Percentiles rank a stretch among this genome's conserved stretches.
Evolutionary conservation across 2,329 filamentous ascomycete genomes (phyloP).

Genomic region (Xylariaceae sp.): DNA sequence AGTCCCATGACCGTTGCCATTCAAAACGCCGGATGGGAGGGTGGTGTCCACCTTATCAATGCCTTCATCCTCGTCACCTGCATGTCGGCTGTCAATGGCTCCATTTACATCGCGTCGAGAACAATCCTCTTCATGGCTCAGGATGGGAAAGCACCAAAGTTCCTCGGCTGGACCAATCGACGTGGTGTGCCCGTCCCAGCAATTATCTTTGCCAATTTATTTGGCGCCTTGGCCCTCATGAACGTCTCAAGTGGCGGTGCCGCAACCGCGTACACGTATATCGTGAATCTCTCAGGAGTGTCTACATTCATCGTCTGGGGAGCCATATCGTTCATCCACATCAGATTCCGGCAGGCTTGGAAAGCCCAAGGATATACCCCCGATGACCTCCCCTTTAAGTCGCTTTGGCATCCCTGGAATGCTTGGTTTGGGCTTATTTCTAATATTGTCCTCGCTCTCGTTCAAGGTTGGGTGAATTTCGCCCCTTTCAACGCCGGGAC

Average conservation of each 20-base stretch:
- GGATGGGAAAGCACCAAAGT: conserved; percentile 62
- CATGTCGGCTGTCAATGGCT: conserved; percentile 66
- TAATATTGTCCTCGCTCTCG: conserved; percentile 54
- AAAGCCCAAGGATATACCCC: conserved; percentile 49
- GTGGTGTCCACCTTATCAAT: conserved; percentile 71
- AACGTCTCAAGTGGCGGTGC: conserved; percentile 60
- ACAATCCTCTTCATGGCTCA: conserved; percentile 73
- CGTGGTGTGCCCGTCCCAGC: conserved; percentile 56
- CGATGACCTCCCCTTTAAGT: conserved; percentile 51
- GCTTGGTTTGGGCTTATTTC: conserved; percentile 54
- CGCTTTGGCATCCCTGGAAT: conserved; percentile 51
- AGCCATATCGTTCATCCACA: conserved; percentile 63
- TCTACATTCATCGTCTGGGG: conserved; percentile 70
- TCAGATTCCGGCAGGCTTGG: conserved; percentile 65
- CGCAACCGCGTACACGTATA: conserved; percentile 60
- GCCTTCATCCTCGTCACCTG: conserved; percentile 71
- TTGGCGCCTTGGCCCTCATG: conserved; percentile 70
- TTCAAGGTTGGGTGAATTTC: conserved; percentile 58
- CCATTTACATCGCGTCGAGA: conserved; percentile 71
- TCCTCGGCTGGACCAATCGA: conserved; percentile 63
- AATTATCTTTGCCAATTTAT: conserved; percentile 64
- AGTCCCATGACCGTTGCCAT: conserved; percentile 71
- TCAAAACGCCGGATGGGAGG: conserved; percentile 66
- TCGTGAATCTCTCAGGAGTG: conserved; percentile 65
- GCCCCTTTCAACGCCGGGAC: conserved; percentile 51